Conservation (phyloP, 2,329 filamentous ascomycete genomes). For the Neodidymelliopsis sp. region DNA sequence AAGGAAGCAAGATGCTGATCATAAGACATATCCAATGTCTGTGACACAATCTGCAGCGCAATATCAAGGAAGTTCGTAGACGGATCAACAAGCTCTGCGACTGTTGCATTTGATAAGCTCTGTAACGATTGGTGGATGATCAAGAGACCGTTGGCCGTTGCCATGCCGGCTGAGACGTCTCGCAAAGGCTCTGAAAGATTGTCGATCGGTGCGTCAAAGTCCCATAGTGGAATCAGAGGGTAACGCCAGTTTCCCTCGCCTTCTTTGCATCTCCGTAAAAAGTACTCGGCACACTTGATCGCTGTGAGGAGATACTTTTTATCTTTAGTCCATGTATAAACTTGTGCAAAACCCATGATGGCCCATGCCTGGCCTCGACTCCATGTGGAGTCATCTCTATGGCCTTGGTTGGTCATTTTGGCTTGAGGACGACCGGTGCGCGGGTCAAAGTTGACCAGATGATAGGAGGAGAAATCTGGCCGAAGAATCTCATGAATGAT, state of each 20-base stretch:
- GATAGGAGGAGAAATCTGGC: constrained; percentile 48
- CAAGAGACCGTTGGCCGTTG: constrained; percentile 53
- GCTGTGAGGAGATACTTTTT: constrained; percentile 54
- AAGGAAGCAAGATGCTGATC: constrained; percentile 39
- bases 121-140: constrained; percentile 49
- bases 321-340: constrained; percentile 58
- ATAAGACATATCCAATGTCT: constrained; percentile 43
- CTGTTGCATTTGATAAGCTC: constrained; percentile 12
- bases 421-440: constrained; percentile 53
- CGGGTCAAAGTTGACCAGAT: constrained; percentile 58
- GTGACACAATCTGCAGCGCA: constrained; percentile 31
- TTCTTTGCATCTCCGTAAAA: constrained; percentile 51
- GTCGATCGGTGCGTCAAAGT: constrained; percentile 59
- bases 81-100: not conserved
- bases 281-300: constrained; percentile 56
- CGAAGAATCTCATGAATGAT: constrained; percentile 48
- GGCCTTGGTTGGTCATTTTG: constrained; percentile 59
- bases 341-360: constrained; percentile 57
- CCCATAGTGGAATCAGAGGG: constrained; percentile 56
- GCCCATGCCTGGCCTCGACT: constrained; percentile 60
- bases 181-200: constrained; percentile 39
- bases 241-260: constrained; percentile 40
- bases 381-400: constrained; percentile 56
- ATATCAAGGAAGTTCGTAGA: constrained; percentile 26
- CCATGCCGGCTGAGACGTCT: constrained; percentile 52